Conservation (phyloP, 805 yeast genomes). For the Saccharomycopsis sp. region DNA sequence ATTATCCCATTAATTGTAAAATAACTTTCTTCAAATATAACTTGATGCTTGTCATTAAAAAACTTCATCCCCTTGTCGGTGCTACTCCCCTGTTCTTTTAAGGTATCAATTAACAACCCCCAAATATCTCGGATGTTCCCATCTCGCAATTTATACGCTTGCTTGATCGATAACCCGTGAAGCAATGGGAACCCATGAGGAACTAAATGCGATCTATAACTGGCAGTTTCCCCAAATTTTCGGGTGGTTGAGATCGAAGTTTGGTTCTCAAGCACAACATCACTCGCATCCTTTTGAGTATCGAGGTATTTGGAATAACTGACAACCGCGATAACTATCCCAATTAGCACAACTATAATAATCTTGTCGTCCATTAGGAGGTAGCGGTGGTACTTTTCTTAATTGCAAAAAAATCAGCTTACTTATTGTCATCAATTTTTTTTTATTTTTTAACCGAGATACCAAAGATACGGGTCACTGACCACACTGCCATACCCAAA, state of each 20-base stretch:
- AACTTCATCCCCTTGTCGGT: conserved; percentile 14
- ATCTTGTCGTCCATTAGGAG: not conserved
- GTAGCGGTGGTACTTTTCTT: no score
- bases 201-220: conserved; percentile 54
- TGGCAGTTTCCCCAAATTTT: conserved; percentile 49
- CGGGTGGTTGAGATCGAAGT: conserved; percentile 49
- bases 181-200: conserved; percentile 53
- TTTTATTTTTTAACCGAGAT: no score
- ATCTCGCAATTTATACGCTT: conserved; percentile 46
- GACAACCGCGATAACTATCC: not conserved
- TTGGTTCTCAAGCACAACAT: conserved; percentile 32
- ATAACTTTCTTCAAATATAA: conserved; percentile 3
- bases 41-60: conserved; percentile 5
- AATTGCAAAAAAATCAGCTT: no score
- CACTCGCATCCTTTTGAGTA: conserved; percentile 19
- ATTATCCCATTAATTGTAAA: conserved; percentile 10
- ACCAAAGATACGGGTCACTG: no score
- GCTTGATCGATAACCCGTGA: conserved; percentile 49
- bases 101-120: conserved; percentile 28
- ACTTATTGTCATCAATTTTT: no score
- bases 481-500: no score
- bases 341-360: not conserved
- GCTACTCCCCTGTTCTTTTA: not conserved
- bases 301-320: conserved; percentile 19
- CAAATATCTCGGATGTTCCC: conserved; percentile 59